Evolutionary conservation across 2,329 filamentous ascomycete species (phyloP).

Genomic region (Lecanosticta acicola): DNA sequence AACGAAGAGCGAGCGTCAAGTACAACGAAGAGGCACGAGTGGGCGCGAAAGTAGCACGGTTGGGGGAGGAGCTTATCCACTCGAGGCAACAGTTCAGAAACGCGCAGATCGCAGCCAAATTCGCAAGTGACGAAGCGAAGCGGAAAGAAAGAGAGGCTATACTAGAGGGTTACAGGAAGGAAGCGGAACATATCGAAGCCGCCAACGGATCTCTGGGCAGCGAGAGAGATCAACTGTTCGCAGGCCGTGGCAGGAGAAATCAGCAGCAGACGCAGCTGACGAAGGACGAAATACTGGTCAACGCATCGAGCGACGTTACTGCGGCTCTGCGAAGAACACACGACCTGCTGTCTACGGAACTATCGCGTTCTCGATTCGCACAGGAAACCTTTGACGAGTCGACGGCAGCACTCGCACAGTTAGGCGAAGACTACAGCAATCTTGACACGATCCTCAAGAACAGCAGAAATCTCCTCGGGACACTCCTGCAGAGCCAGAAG

Average conservation of each 20-base stretch:
- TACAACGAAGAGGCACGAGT: slow-evolving; percentile 56
- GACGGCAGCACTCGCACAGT: slow-evolving; percentile 70
- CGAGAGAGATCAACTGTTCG: slow-evolving; percentile 35
- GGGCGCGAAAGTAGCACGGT: slow-evolving; percentile 58
- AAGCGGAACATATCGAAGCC: slow-evolving; percentile 38
- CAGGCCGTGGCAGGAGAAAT: slow-evolving; percentile 26
- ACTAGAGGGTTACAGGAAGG: slow-evolving; percentile 17
- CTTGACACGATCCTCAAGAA: slow-evolving; percentile 71
- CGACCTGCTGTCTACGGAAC: slow-evolving; percentile 75
- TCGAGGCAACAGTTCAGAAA: slow-evolving; percentile 67
- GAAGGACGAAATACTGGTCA: slow-evolving; percentile 66
- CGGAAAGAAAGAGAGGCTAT: slow-evolving; percentile 62
- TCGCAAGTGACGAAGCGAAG: slow-evolving; percentile 66
- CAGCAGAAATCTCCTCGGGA: slow-evolving; percentile 68
- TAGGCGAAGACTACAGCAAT: slow-evolving; percentile 74
- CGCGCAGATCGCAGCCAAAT: slow-evolving; percentile 74
- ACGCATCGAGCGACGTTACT: slow-evolving; percentile 78
- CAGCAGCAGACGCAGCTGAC: slow-evolving; percentile 48
- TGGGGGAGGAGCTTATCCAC: slow-evolving; percentile 65
- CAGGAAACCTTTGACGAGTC: slow-evolving; percentile 82
- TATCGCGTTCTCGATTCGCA: slow-evolving; percentile 81
- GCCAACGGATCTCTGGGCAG: slow-evolving; percentile 23
- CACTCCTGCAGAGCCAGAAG: slow-evolving; percentile 81
- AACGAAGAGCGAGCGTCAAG: slow-evolving; percentile 46
- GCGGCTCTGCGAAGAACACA: slow-evolving; percentile 78